These are phyloP conservation scores for Volvariella surrecta DNA, from an alignment of 1,284 basidiomycete species.

Conservation along the genomic window DNA sequence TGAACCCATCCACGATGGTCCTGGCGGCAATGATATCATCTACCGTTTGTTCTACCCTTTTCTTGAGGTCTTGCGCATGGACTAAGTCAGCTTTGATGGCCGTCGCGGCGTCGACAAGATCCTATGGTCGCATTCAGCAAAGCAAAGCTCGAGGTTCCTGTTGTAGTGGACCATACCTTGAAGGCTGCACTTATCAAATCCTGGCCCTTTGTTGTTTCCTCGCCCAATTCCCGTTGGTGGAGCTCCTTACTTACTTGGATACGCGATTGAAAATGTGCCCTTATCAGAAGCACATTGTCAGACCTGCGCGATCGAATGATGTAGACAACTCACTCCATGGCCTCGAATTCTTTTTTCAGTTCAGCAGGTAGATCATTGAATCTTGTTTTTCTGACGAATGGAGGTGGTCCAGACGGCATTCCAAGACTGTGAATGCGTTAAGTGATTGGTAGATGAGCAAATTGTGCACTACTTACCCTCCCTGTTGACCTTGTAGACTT, in stretches of 20 bases:
- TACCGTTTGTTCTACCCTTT: conserved; percentile 66
- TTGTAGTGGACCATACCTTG: conserved; percentile 34
- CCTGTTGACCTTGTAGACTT: conserved; percentile 22
- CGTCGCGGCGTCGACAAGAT: conserved; percentile 50
- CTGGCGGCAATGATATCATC: conserved; percentile 70
- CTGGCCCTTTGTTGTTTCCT: conserved; percentile 65
- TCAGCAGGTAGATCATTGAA: conserved; percentile 79
- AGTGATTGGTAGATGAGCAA: no score
- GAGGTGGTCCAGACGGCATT: conserved; percentile 28
- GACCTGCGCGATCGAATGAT: background rate
- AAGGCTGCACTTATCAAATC: conserved; percentile 57
- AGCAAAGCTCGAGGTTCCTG: no score
- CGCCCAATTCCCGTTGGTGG: conserved; percentile 65
- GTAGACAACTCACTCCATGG: conserved; percentile 53
- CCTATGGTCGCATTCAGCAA: conserved; percentile 30
- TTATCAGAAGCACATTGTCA: conserved; percentile 19
- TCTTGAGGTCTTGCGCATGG: conserved; percentile 58
- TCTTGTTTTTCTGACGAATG: conserved; percentile 65
- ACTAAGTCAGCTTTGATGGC: conserved; percentile 61
- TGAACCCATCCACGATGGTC: conserved; percentile 67
- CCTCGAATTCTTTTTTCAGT: conserved; percentile 55
- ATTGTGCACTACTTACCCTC: conserved; percentile 10
- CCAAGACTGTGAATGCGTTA: no score
- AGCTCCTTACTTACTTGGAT: conserved; percentile 72
- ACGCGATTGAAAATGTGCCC: conserved; percentile 66